Base-by-base conservation (phyloP, 331 rosid species). In the Spiraea crenata region DNA sequence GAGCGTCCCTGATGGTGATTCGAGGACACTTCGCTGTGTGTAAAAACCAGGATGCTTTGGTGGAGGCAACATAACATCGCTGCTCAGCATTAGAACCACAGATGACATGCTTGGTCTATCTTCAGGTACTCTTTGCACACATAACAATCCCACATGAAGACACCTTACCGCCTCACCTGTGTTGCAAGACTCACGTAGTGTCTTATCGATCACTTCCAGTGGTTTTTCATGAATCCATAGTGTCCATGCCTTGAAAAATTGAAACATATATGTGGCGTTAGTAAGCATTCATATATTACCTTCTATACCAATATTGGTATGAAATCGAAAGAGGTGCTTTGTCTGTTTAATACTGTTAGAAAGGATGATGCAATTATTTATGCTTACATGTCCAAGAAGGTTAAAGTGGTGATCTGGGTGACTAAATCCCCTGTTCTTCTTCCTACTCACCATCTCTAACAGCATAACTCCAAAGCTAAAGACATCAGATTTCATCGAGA, bases 41-140 rank as follows among this genome's bases (percentile, higher is more conserved):
- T 25, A 63, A 45, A 51, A 73, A n/a, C 63, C 71, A 8, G 71
- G 77, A 19, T 35, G 55, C 25, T 63, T 73, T 13, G 77, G 77
- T 0, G 8, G 3, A 3, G 55, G 74, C 63, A 75, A 34, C 2
- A 20, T n/a, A 11, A 46, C 19, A 2, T 68, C 57, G 42, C 65
- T 59, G 15, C 70, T 20, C 55, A 68, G 4, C 74, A 50, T 67
- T n/a, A 59, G 11, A 59, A 76, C 64, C 39, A 76, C 74, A 11
- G 64, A 59, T 10, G 70, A 59, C 79, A 75, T 68, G 19, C 16
- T 60, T 16, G 79, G 74, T 57, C 79, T 75, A 42, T 68, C 79
- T 20, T 50, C 62, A 15, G 80, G 64, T 9, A 3, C 51, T 7
- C 44, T 52, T 63, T 73, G 71, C 57, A 55, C 77, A 1, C 77